Conservation (phyloP, 2,329 filamentous ascomycete genomes). For the Fusarium nelsonii region DNA sequence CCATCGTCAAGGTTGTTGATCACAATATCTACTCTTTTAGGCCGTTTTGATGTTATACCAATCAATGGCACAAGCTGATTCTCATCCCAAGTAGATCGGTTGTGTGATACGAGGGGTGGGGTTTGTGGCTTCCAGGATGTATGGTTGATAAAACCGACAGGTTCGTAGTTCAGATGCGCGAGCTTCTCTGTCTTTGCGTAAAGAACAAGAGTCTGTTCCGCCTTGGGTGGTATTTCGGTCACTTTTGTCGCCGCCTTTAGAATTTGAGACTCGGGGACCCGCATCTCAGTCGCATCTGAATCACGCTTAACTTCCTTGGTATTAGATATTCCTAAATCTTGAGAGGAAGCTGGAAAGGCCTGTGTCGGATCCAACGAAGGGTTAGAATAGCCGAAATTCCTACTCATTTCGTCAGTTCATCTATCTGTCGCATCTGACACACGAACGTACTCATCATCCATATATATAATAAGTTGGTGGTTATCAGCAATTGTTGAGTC, state of each 20-base stretch:
- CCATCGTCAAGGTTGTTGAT: slow-evolving; percentile 9
- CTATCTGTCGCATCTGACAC: accelerated
- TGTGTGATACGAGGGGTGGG: not conserved
- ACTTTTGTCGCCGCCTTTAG: not conserved
- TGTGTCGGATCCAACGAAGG: not conserved
- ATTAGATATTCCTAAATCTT: accelerated
- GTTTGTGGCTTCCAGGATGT: slow-evolving; percentile 16
- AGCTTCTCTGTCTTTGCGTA: slow-evolving; percentile 8
- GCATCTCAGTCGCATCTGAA: accelerated
- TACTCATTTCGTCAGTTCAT: not conserved
- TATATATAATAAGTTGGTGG: not conserved
- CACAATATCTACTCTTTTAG: not conserved
- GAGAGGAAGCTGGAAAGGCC: not conserved
- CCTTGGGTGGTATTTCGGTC: not conserved
- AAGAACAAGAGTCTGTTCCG: slow-evolving; percentile 1
- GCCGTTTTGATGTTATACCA: accelerated
- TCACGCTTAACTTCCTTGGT: accelerated
- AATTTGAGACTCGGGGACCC: accelerated
- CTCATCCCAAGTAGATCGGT: not conserved
- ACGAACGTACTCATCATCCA: slow-evolving; percentile 9
- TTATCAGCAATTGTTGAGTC: accelerated
- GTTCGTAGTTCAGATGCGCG: slow-evolving; percentile 15
- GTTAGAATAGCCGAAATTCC: slow-evolving; percentile 14
- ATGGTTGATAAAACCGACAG: slow-evolving; percentile 18
- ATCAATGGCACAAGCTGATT: slow-evolving; percentile 1